Percentiles rank a stretch among this genome's conserved stretches.
phyloP scores from a whole-genome alignment of 2,329 filamentous ascomycete species.

The Podosphaera xanthii region DNA sequence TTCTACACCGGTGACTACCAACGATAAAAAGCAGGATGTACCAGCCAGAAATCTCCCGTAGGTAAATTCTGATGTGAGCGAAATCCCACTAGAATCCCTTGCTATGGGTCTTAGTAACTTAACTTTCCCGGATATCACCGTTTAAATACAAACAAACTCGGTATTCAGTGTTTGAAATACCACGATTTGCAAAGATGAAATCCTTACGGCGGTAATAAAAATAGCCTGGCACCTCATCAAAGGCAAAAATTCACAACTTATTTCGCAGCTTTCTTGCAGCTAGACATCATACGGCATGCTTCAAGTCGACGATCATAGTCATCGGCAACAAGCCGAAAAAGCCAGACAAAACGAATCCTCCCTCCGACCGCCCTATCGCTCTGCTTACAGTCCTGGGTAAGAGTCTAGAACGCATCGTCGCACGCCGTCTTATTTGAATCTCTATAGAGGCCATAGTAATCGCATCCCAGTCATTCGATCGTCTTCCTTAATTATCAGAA shows the following conservation, averaged over 20 bases:
- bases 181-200: background rate
- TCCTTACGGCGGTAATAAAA: background rate
- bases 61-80: too few species aligned
- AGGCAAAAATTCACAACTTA: constrained; percentile 6
- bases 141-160: background rate
- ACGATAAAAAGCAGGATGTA: too few species aligned
- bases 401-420: too few species aligned
- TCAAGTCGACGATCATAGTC: background rate
- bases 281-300: background rate
- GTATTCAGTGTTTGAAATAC: background rate
- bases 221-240: background rate
- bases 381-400: background rate
- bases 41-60: too few species aligned
- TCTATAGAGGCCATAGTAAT: too few species aligned
- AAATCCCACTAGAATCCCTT: too few species aligned
- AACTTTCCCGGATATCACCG: too few species aligned
- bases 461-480: background rate
- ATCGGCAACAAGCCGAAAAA: background rate
- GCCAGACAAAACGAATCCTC: background rate
- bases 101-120: too few species aligned
- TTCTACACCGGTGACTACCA: too few species aligned
- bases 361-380: background rate
- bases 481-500: background rate
- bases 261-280: constrained; percentile 47
- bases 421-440: too few species aligned